Evolutionary conservation across 2,329 filamentous ascomycete species (phyloP), one percentile per base, ranked within the genome.

Genomic region (Tolypocladium tundrense): DNA sequence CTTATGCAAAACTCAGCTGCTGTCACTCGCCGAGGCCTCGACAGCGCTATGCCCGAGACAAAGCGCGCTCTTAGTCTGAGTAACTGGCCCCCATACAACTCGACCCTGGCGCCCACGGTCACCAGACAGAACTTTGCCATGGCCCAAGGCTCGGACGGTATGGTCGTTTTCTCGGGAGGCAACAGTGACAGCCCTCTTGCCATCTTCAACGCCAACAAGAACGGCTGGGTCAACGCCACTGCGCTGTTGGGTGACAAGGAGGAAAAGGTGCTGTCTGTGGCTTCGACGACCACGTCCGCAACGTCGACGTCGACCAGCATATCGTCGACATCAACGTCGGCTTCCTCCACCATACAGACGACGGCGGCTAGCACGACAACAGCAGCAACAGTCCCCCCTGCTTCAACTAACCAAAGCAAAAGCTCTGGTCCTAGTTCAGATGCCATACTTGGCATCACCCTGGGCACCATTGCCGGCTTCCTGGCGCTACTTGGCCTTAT

Each of bases 161-260:
- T 87, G 62, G 83, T 93, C 1, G 88, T 94, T 16, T 84, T 96
- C 60, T 85, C 87, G n/a, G 90, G 91, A 51, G 91, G 91, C 33
- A 85, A 82, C 64, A 72, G 76, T 7, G 74, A 87, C 1, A 81
- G 88, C 60, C 80, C 88, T 0, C 68, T 97, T 6, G 84, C 81
- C 62, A 83, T 97, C 60, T 97, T 96, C 71, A 80, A 96, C 66
- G 84, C 85, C 51, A 81, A 79, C 13, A 73, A 83, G 52, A 96
- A 97, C 69, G 76, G 79, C 52, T 97, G 93, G 93, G 72, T 88
- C 27, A 86, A 96, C 67, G 79, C 88, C 0, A 83, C 83, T 0
- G 73, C 79, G 8, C 70, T 90, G 31, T 84, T 96, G 60, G 77
- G 74, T 24, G 77, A 72, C 7, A 67, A 78, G 37, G 69, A 74